Evolutionary conservation across 306 rosid genomes (phyloP).

Genomic region (Glycine latifolia): DNA sequence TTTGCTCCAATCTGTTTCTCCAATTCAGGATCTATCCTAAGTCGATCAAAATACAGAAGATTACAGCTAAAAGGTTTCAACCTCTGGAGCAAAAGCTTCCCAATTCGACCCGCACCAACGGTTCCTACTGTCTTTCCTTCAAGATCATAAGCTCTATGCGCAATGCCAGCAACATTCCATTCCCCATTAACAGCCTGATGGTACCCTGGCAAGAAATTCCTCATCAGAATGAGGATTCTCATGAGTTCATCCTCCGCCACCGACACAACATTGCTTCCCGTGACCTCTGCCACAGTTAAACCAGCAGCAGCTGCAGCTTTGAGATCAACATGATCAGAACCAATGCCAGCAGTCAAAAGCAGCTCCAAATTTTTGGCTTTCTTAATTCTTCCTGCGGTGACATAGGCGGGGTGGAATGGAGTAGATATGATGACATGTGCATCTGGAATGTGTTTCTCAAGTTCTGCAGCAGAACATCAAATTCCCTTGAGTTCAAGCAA

Average conservation of each 20-base stretch:
- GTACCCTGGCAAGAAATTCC: slow-evolving; percentile 89
- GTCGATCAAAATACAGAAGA: slow-evolving; percentile 87
- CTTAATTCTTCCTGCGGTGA: slow-evolving; percentile 89
- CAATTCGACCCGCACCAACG: slow-evolving; percentile 88
- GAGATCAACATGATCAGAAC: slow-evolving; percentile 93
- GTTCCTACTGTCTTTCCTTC: slow-evolving; percentile 95
- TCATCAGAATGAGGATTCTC: slow-evolving; percentile 86
- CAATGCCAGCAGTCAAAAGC: slow-evolving; percentile 92
- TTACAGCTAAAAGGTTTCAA: slow-evolving; percentile 90
- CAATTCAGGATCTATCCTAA: slow-evolving; percentile 72
- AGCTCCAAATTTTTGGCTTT: slow-evolving; percentile 90
- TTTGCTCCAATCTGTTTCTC: slow-evolving; percentile 84
- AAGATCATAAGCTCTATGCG: slow-evolving; percentile 91
- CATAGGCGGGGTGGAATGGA: slow-evolving; percentile 98
- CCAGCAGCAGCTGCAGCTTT: slow-evolving; percentile 96
- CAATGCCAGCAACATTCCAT: slow-evolving; percentile 96
- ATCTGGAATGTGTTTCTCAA: slow-evolving; percentile 87
- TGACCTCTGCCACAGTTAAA: slow-evolving; percentile 94
- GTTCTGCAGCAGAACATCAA: slow-evolving; percentile 61
- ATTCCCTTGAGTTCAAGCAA: slow-evolving; percentile 30
- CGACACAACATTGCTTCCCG: slow-evolving; percentile 90
- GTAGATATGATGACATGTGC: slow-evolving; percentile 90
- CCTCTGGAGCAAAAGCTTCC: slow-evolving; percentile 88
- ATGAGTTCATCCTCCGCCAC: slow-evolving; percentile 97
- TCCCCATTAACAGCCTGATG: slow-evolving; percentile 80